Percentiles rank a stretch among this genome's conserved stretches.
These are phyloP conservation scores for Diversispora epigaea DNA, from an alignment of 192 early-diverging fungal species.

Conservation along the genomic window DNA sequence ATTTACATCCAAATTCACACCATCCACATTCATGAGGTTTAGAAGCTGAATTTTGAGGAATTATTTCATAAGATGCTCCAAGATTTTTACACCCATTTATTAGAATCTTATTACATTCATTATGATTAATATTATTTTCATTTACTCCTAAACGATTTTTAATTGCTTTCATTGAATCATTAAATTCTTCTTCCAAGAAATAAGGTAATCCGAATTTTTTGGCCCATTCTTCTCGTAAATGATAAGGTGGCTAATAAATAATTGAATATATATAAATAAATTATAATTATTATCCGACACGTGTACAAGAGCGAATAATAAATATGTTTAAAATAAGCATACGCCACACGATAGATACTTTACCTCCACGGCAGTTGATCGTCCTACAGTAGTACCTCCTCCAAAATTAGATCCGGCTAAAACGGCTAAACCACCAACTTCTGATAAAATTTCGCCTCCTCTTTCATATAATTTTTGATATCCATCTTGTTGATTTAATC, in stretches of 20 bases:
- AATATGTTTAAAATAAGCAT: too few relatives aligned
- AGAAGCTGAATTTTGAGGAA: conserved; percentile 68
- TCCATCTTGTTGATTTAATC: conserved; percentile 51
- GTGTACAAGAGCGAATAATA: too few relatives aligned
- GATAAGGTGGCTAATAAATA: conserved; percentile 49
- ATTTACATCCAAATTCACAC: conserved; percentile 70
- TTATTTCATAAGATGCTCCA: conserved; percentile 52
- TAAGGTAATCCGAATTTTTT: conserved; percentile 53
- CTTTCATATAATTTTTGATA: conserved; percentile 58
- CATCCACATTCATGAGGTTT: conserved; percentile 59
- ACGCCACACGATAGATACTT: too few relatives aligned
- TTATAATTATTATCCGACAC: too few relatives aligned
- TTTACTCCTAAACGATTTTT: conserved; percentile 56
- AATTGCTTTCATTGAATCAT: conserved; percentile 56
- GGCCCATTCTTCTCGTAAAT: conserved; percentile 75
- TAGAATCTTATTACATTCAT: conserved; percentile 59
- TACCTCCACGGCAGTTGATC: conserved; percentile 59
- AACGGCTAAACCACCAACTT: conserved; percentile 56
- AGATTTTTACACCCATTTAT: conserved; percentile 68
- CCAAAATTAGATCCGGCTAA: conserved; percentile 69
- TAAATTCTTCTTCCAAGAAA: conserved; percentile 53
- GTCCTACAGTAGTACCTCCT: conserved; percentile 75
- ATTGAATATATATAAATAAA: too few relatives aligned
- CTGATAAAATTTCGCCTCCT: conserved; percentile 45
- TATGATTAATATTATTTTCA: conserved; percentile 57